phyloP scores from a whole-genome alignment of 2,329 filamentous ascomycete genomes.

The Trichoderma cornu-damae region DNA sequence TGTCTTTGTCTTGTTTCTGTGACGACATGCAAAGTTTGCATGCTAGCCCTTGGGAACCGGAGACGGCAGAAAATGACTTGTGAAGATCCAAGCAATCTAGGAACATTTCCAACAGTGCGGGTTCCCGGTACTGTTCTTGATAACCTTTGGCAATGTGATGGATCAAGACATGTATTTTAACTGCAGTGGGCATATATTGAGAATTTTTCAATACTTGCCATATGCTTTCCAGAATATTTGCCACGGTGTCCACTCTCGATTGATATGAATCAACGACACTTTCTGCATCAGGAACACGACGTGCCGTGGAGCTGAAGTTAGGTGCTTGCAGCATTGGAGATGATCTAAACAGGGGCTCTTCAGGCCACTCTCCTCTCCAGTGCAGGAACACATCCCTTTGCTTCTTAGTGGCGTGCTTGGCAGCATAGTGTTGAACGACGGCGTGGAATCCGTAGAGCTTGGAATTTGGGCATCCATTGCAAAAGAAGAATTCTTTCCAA shows the following conservation, averaged over 20 bases:
- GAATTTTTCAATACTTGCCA: constrained; percentile 59
- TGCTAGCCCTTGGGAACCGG: constrained; percentile 45
- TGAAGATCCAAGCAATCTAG: constrained; percentile 53
- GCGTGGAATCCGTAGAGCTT: constrained; percentile 74
- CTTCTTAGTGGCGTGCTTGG: constrained; percentile 74
- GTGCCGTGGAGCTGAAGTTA: not conserved
- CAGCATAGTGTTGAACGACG: constrained; percentile 76
- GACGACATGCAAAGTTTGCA: constrained; percentile 50
- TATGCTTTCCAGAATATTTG: constrained; percentile 51
- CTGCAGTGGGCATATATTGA: constrained; percentile 55
- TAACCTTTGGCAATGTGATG: constrained; percentile 58
- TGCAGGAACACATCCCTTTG: constrained; percentile 66
- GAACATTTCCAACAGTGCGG: constrained; percentile 54
- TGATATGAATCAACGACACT: constrained; percentile 32
- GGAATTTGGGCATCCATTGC: constrained; percentile 61
- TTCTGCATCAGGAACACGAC: not conserved
- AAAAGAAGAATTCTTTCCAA: constrained; percentile 70
- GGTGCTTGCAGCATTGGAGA: not conserved
- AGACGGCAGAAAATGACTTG: constrained; percentile 52
- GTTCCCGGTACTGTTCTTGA: constrained; percentile 50
- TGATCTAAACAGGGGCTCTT: constrained; percentile 64
- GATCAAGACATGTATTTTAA: constrained; percentile 60
- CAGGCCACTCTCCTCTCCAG: constrained; percentile 79
- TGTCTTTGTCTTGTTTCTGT: constrained; percentile 31
- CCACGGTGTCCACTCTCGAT: constrained; percentile 48